These are phyloP conservation scores for Boletus insuetus DNA, from an alignment of 768 basidiomycete genomes.

Conservation along the genomic window DNA sequence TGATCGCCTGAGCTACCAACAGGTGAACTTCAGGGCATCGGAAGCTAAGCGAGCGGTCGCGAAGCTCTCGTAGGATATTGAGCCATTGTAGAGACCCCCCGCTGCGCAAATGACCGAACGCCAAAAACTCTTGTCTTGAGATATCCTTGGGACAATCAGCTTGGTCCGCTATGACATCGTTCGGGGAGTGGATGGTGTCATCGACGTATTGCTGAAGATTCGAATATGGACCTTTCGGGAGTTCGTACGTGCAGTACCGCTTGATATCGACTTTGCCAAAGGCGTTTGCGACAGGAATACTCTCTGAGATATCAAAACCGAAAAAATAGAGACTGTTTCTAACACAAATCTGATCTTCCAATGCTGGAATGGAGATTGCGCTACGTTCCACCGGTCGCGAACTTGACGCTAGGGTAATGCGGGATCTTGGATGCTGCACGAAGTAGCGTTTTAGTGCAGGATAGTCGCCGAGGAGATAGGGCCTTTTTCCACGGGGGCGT, in stretches of 20 bases:
- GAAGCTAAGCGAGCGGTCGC: too few species aligned
- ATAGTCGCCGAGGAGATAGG: conserved; percentile 6
- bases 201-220: too few species aligned
- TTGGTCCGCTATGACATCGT: conserved; percentile 38
- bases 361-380: too few species aligned
- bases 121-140: conserved; percentile 29
- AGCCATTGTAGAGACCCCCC: conserved; percentile 47
- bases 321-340: too few species aligned
- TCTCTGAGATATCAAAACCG: too few species aligned
- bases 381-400: background rate
- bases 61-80: conserved; percentile 38
- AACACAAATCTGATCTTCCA: too few species aligned
- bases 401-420: background rate
- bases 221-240: conserved; percentile 22
- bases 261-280: background rate
- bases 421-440: too few species aligned
- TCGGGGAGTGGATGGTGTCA: background rate
- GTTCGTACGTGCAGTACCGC: too few species aligned
- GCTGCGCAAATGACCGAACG: conserved; percentile 36
- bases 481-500: background rate
- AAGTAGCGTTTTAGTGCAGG: background rate
- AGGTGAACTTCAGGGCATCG: too few species aligned
- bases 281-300: background rate
- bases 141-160: conserved; percentile 37
- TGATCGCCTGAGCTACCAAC: too few species aligned